Base-by-base conservation (phyloP, 192 early-diverging fungal genomes). In the Dispira parvispora region DNA sequence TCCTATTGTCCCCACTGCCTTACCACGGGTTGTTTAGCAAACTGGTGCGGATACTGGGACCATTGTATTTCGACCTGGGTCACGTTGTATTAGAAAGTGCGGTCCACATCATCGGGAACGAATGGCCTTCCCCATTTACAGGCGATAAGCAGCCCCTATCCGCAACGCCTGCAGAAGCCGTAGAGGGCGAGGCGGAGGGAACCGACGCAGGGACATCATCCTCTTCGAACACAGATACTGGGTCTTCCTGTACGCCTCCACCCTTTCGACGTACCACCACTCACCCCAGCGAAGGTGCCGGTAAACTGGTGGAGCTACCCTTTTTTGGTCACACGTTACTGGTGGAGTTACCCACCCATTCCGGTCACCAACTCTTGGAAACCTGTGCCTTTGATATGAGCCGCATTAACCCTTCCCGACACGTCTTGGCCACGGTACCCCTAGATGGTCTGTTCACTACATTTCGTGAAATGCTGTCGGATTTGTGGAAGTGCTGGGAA, bases 401-500 rank as follows among this genome's bases (percentile, higher is more conserved):
- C 23, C 73, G 74, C 47, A 80, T 80, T 43, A 77, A 81, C 57
- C 85, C 80, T 14, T 83, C 80, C 70, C 75, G 77, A 53, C 86
- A 90, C 62, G 86, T 89, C 49, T 68, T 87, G 50, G 83, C 83
- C 9, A 84, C 78, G 43, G 71, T 84, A 27, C 80, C 82, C 23
- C 82, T 66, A 55, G 85, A 75, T 62, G 85, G 72, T 62, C 82
- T 83, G 73, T 89, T 85, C 55, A 82, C 75, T 63, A 87, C 77
- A 77, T 96, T 89, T 70, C 82, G 77, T 63, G 85, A 78, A 73
- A 69, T 88, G 42, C 73, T 93, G 21, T 87, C 85, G 27, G 82
- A 89, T 65, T 65, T 94, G 62, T 96, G 92, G 90, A 68, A 83
- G 54, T 82, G 87, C 60, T 98, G 93, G 92, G 95, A 98, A 75